These are phyloP conservation scores for Aspergillus piperis DNA, from an alignment of 2,329 filamentous ascomycete species.

Conservation along the genomic window DNA sequence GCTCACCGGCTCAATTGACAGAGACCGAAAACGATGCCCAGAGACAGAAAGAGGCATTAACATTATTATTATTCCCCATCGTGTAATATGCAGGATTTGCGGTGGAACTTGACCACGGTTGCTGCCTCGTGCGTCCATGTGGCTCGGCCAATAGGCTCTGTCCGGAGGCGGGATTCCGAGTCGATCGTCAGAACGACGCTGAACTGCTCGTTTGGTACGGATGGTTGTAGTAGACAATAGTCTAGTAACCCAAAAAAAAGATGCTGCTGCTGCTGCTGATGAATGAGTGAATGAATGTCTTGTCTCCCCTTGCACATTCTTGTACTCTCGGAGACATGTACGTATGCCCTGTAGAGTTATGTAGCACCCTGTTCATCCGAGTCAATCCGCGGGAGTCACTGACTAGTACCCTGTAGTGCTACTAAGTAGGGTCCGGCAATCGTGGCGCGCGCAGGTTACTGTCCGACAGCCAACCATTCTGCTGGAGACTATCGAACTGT, in stretches of 20 bases:
- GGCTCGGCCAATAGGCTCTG: slow-evolving; percentile 2
- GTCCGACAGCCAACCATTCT: neutral
- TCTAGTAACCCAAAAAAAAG: too few species aligned
- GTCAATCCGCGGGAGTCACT: too few species aligned
- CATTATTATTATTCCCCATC: neutral
- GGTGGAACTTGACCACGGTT: slow-evolving; percentile 10
- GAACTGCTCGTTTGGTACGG: neutral
- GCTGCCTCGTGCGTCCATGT: slow-evolving; percentile 6
- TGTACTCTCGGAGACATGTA: neutral
- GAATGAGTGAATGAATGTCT: neutral
- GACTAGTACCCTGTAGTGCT: too few species aligned
- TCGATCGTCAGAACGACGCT: slow-evolving; percentile 9
- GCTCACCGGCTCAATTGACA: too few species aligned
- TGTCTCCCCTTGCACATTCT: neutral
- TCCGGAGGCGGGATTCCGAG: slow-evolving; percentile 10
- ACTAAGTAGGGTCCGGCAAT: too few species aligned
- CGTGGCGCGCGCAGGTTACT: neutral
- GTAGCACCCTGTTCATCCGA: neutral
- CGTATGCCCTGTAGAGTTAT: neutral
- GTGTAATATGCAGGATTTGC: slow-evolving; percentile 4
- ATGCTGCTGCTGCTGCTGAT: too few species aligned
- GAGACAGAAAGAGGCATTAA: too few species aligned
- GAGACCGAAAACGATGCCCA: too few species aligned
- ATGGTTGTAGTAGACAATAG: too few species aligned
- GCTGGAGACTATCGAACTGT: neutral